phyloP scores from a whole-genome alignment of 2,329 filamentous ascomycete species.

The Didymellaceae sp. region DNA sequence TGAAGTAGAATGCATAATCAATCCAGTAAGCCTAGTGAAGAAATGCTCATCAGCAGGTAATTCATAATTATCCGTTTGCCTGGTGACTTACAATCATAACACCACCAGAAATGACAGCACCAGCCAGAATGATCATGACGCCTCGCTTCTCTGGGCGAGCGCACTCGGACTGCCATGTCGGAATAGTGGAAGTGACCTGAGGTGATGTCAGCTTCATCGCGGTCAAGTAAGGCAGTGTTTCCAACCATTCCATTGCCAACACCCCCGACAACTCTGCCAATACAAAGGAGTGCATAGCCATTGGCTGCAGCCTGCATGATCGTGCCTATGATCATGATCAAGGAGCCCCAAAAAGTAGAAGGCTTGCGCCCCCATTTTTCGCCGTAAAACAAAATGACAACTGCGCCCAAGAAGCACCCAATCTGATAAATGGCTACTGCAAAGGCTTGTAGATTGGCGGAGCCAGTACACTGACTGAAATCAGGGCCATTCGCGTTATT shows the following conservation, averaged over 20 bases:
- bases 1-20: conserved; percentile 56
- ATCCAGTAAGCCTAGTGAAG: conserved; percentile 53
- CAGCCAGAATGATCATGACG: conserved; percentile 55
- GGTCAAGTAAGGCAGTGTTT: conserved; percentile 24
- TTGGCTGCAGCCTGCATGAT: conserved; percentile 63
- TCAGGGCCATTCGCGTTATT: too few relatives aligned
- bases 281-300: conserved; percentile 52
- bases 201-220: too few relatives aligned
- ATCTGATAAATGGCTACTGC: conserved; percentile 33
- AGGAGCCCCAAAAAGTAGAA: conserved; percentile 26
- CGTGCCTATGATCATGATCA: conserved; percentile 64
- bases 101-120: conserved; percentile 54
- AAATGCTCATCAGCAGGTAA: too few relatives aligned
- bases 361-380: conserved; percentile 60
- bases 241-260: conserved; percentile 52
- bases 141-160: conserved; percentile 54
- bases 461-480: too few relatives aligned
- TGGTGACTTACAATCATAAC: too few relatives aligned
- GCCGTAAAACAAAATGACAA: conserved; percentile 53
- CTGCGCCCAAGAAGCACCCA: conserved; percentile 52
- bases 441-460: too few relatives aligned
- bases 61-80: too few relatives aligned
- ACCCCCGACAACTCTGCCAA: conserved; percentile 58
- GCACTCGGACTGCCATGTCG: conserved; percentile 56
- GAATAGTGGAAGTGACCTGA: conserved; percentile 47